These are phyloP conservation scores for Puya raimondii DNA, from an alignment of 176 grass and related monocot species.

Conservation along the genomic window DNA sequence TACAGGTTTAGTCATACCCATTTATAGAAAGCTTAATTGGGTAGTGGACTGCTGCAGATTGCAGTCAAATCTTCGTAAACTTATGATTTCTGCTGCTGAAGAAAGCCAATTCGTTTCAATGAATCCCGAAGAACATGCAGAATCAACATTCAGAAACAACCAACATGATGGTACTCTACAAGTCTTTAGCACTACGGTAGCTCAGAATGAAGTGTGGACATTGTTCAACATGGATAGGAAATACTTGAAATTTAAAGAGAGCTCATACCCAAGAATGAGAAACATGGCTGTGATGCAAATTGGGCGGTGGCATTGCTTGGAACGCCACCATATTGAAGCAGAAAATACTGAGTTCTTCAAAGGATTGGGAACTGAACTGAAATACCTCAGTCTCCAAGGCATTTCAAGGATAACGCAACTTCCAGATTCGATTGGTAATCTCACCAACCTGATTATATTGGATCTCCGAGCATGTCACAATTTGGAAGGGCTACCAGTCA, in stretches of 20 bases:
- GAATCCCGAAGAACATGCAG: constrained; percentile 36
- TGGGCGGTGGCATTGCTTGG: constrained; percentile 32
- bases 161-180: too few relatives aligned
- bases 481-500: constrained; percentile 40
- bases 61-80: constrained; percentile 35
- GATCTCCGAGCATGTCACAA: constrained; percentile 85
- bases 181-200: too few relatives aligned
- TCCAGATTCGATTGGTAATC: constrained; percentile 38
- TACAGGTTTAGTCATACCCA: constrained; percentile 31
- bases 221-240: constrained; percentile 46
- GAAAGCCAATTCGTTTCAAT: constrained; percentile 43
- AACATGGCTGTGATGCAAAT: constrained; percentile 40
- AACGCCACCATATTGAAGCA: constrained; percentile 48
- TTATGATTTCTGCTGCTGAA: constrained; percentile 40
- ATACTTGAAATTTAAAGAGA: constrained; percentile 41
- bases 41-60: constrained; percentile 30
- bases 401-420: constrained; percentile 31
- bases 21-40: neutral
- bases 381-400: constrained; percentile 48
- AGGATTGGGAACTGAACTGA: constrained; percentile 37
- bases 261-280: constrained; percentile 29
- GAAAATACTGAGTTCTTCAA: constrained; percentile 34
- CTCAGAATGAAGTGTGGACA: constrained; percentile 1
- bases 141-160: too few relatives aligned
- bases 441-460: constrained; percentile 43